Evolutionary conservation across 495 filamentous ascomycete genomes (phyloP), one percentile per base, ranked within the genome.

Genomic region (Chlorociboria aeruginascens): DNA sequence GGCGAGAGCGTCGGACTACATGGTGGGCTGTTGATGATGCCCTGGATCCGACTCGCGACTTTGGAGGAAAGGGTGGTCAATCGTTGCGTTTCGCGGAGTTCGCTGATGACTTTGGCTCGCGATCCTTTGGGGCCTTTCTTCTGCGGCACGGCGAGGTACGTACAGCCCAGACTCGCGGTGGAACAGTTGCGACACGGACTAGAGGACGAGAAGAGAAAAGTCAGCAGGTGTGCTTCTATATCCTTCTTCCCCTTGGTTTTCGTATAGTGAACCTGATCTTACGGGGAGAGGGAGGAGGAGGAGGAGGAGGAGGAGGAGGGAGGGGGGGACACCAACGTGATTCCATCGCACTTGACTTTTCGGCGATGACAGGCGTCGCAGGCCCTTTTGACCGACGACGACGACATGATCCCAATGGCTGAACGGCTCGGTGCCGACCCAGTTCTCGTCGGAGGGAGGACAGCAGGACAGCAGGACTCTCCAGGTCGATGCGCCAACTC

Each of bases 61-160:
- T 70, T 72, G 53, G 64, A 62, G n/a, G 68, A 67, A 33, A 73
- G 68, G 52, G 73, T 81, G 13, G 72, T 72, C 52, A 81, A 74
- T 52, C 69, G 68, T 51, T 84, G 79, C 10, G 66, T 83, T 60
- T 82, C 77, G 52, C 80, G 73, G 32, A 89, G 65, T 60, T 88
- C 82, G 51, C 74, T 83, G 57, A 93, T 86, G 43, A 89, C 79
- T 66, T 87, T 90, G 35, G 86, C 85, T 45, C 84, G 68, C 54
- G 77, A 82, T 47, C 85, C 85, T 63, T 90, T 89, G 31, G 85
- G 85, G 0, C 86, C 86, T 65, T 89, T 89, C 67, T 88, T 89
- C 66, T 86, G 84, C 0, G 83, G 85, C 39, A 88, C 79, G n/a
- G 82, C 76, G 67, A 86, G 80, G 70, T 85, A 86, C 13, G 83